Evolutionary conservation across 306 rosid genomes (phyloP).

Genomic region (Citrullus colocynthis): DNA sequence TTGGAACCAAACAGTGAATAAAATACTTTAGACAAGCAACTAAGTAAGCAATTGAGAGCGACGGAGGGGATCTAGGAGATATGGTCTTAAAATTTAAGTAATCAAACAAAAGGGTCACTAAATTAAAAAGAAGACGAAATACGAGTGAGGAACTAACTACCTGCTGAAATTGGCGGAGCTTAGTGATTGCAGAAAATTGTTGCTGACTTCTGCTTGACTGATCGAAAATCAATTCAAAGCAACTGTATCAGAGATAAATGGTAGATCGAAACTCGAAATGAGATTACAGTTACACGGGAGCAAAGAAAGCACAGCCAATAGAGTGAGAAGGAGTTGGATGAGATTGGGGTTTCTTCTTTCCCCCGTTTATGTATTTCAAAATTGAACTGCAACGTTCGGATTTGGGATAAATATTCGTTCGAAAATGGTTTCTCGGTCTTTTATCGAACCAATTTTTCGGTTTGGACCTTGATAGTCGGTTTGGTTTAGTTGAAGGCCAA

Average conservation of each 20-base stretch:
- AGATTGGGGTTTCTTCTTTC: background rate
- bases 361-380: background rate
- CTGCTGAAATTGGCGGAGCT: background rate
- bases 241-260: background rate
- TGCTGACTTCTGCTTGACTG: background rate
- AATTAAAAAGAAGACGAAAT: too few species aligned
- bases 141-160: background rate
- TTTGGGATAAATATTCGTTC: background rate
- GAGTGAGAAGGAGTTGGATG: background rate
- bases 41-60: background rate
- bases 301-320: background rate
- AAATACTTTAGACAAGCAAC: background rate
- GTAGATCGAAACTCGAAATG: background rate
- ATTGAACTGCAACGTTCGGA: background rate
- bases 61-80: background rate
- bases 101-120: background rate
- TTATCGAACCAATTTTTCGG: too few species aligned
- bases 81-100: background rate
- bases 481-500: too few species aligned
- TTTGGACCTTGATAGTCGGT: background rate
- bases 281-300: background rate
- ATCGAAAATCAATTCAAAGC: background rate
- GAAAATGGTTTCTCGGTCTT: background rate
- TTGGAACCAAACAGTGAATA: background rate
- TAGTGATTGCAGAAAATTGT: background rate